phyloP scores from a whole-genome alignment of 2,329 filamentous ascomycete genomes.

The Alternaria sp. region DNA sequence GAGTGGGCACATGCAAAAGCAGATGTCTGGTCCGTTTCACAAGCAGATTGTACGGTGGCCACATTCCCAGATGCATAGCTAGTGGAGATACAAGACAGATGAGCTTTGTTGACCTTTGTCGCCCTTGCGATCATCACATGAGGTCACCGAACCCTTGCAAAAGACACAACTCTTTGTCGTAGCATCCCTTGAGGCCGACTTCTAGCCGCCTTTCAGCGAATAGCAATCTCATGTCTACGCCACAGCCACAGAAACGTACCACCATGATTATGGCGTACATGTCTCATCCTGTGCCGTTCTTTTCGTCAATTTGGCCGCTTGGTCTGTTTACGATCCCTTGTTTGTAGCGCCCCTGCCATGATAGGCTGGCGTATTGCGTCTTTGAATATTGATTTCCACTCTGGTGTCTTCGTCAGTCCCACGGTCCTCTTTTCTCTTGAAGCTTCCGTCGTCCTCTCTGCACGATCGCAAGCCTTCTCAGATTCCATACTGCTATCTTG shows the following conservation, averaged over 20 bases:
- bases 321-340: constrained; percentile 2
- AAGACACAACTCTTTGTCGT: constrained; percentile 7
- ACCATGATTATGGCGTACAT: constrained; percentile 1
- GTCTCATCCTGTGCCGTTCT: constrained; percentile 8
- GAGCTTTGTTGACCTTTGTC: constrained; percentile 10
- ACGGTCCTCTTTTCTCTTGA: neutral
- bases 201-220: constrained; percentile 7
- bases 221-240: constrained; percentile 7
- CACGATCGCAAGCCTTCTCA: neutral
- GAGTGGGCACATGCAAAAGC: neutral
- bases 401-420: constrained; percentile 7
- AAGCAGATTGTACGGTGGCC: neutral
- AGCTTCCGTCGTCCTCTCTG: neutral
- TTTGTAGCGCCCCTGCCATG: constrained; percentile 9
- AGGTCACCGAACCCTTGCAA: neutral
- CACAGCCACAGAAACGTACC: constrained; percentile 5
- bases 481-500: neutral
- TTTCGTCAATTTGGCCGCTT: constrained; percentile 1
- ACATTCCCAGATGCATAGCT: neutral
- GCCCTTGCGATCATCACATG: neutral
- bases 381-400: neutral
- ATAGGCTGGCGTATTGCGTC: neutral
- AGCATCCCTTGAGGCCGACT: constrained; percentile 1
- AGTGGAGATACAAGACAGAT: neutral
- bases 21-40: neutral